Evolutionary conservation across 148 eudicot species (phyloP).

Genomic region (Spergularia marina): DNA sequence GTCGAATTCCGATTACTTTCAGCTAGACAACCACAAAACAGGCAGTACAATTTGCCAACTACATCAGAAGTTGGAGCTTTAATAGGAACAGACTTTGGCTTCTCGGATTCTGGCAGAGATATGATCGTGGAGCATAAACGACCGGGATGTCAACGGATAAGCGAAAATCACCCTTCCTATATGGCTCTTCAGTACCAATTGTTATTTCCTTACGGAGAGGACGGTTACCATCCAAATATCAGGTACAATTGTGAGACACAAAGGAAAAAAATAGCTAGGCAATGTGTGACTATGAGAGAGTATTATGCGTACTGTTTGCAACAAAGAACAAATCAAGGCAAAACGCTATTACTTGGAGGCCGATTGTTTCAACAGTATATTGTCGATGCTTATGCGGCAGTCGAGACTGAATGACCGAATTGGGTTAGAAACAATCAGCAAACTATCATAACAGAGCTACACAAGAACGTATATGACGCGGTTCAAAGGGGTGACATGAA

Average conservation of each 20-base stretch:
- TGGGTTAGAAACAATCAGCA: neutral
- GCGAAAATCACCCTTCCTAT: neutral
- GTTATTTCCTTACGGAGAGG: neutral
- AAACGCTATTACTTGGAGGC: neutral
- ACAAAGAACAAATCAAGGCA: no score
- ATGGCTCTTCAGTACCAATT: neutral
- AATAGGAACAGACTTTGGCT: neutral
- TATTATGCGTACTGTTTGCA: neutral
- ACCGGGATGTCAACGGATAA: neutral
- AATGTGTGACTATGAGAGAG: neutral
- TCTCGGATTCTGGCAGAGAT: neutral
- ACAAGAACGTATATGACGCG: neutral
- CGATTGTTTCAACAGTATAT: neutral
- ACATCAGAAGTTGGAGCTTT: constrained; percentile 2
- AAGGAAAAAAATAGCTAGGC: neutral
- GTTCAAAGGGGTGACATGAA: neutral
- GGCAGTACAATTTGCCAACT: neutral
- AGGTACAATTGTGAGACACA: neutral
- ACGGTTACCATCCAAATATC: neutral
- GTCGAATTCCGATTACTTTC: neutral
- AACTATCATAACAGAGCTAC: neutral
- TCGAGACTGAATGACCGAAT: neutral
- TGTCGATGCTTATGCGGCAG: neutral
- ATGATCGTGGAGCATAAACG: neutral
- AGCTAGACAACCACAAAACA: neutral